Base-by-base conservation (phyloP, 805 yeast genomes). In the Candida pini region DNA sequence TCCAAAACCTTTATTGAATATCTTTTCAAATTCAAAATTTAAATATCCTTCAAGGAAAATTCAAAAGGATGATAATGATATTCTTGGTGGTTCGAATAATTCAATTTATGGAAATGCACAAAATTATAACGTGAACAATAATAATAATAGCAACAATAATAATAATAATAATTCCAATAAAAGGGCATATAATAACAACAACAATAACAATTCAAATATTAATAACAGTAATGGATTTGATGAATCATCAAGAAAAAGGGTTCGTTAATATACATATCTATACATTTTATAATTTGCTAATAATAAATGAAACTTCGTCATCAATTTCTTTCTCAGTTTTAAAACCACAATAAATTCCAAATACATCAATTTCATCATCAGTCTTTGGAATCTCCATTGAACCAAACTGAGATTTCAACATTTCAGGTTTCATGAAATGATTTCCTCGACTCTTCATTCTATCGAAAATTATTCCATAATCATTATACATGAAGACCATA, bases 1-100 rank as follows among this genome's bases (percentile, higher is more conserved):
- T 19, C 85, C 94, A 0, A 67, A 66, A 44, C 87, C 87, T 1
- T 63, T 70, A 14, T 78, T 71, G 18, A 85, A 87, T 51, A 90
- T 92, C 1, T 92, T 92, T 58, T 87, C 81, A 40, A 82, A 84
- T 1, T 71, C 80, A 38, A 71, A 67, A 25, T 69, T 78, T 51
- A 78, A 75, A 45, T 92, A 92, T 53, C 97, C 98, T 2, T 72
- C 78, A 21, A 68, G 98, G 45, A 72, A 95, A 47, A 87, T 90
- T 20, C 85, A 86, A 47, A 80, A 85, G 15, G 94, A 85, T 49
- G 96, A 88, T 55, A 79, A 78, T 45, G 95, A 88, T 58, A 86
- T 87, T 29, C 38, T 62, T 14, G 43, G 66, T 58, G 52, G 45
- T 12, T 38, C 38, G 9, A 33, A 60, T 54, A 38, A 47, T 38